Evolutionary conservation across 192 early-diverging fungal species (phyloP).

Genomic region (Coemansia sp.): DNA sequence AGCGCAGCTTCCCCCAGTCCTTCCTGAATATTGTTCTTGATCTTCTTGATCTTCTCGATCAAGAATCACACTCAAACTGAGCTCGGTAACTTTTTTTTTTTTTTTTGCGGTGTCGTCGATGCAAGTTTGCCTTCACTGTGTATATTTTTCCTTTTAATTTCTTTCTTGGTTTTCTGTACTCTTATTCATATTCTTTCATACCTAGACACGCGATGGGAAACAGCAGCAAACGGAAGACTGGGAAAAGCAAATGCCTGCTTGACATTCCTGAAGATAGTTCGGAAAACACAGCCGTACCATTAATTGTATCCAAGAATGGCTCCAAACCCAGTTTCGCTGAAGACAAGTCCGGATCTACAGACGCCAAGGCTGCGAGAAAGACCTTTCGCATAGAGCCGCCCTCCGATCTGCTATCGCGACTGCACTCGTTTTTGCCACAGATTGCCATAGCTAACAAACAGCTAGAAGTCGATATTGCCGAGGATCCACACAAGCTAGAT

Average conservation of each 20-base stretch:
- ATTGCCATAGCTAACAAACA: slow-evolving; percentile 52
- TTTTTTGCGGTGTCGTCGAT: not conserved
- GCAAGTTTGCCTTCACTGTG: not conserved
- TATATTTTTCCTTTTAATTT: no score
- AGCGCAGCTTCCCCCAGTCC: not conserved
- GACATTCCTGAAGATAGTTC: slow-evolving; percentile 16
- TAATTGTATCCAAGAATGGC: not conserved
- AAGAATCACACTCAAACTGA: not conserved
- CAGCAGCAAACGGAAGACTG: not conserved
- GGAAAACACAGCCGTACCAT: not conserved
- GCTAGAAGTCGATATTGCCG: slow-evolving; percentile 27
- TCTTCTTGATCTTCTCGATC: not conserved
- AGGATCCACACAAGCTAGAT: slow-evolving; percentile 37
- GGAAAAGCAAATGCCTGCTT: slow-evolving; percentile 14
- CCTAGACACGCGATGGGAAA: not conserved
- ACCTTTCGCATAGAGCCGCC: slow-evolving; percentile 52
- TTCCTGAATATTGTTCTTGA: not conserved
- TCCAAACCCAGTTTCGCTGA: not conserved
- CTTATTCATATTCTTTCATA: not conserved
- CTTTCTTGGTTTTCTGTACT: slow-evolving; percentile 5
- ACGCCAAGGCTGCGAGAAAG: slow-evolving; percentile 13
- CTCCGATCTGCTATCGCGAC: slow-evolving; percentile 41
- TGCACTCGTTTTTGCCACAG: slow-evolving; percentile 49
- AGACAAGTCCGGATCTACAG: slow-evolving; percentile 6
- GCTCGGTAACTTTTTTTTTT: not conserved